These are phyloP conservation scores for Thielaviopsis populi DNA, from an alignment of 2,329 filamentous ascomycete species.

Conservation along the genomic window DNA sequence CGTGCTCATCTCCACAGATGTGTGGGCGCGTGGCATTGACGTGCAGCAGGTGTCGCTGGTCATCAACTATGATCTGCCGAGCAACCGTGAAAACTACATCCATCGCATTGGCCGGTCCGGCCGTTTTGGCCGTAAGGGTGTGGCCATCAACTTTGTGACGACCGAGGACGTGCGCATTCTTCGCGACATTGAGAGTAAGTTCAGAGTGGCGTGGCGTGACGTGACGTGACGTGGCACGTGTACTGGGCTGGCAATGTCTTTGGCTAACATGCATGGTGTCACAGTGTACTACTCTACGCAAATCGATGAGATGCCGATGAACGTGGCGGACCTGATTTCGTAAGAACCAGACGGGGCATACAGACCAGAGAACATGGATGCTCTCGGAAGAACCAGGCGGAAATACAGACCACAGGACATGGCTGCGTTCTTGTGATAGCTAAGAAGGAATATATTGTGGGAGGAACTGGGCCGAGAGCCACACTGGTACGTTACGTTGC, in stretches of 20 bases:
- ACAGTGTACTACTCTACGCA: constrained; percentile 87
- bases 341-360: constrained; percentile 22
- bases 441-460: constrained; percentile 15
- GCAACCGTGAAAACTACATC: constrained; percentile 99
- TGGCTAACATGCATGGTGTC: constrained; percentile 23
- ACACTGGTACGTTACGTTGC: constrained; percentile 8
- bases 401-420: not conserved
- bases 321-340: constrained; percentile 51
- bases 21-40: constrained; percentile 96
- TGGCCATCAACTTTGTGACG: constrained; percentile 98
- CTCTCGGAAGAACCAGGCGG: not conserved
- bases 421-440: constrained; percentile 4
- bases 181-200: constrained; percentile 82
- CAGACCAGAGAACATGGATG: not conserved
- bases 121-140: constrained; percentile 92
- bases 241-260: not conserved
- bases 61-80: constrained; percentile 97
- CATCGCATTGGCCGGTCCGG: constrained; percentile 94
- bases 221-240: too few relatives aligned
- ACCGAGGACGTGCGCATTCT: constrained; percentile 96
- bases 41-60: constrained; percentile 96
- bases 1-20: constrained; percentile 92
- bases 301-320: constrained; percentile 99
- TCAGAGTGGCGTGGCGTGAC: too few relatives aligned
- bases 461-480: constrained; percentile 17